Evolutionary conservation across 139 green algal species (phyloP).

Genomic region (Chlorella ohadii): DNA sequence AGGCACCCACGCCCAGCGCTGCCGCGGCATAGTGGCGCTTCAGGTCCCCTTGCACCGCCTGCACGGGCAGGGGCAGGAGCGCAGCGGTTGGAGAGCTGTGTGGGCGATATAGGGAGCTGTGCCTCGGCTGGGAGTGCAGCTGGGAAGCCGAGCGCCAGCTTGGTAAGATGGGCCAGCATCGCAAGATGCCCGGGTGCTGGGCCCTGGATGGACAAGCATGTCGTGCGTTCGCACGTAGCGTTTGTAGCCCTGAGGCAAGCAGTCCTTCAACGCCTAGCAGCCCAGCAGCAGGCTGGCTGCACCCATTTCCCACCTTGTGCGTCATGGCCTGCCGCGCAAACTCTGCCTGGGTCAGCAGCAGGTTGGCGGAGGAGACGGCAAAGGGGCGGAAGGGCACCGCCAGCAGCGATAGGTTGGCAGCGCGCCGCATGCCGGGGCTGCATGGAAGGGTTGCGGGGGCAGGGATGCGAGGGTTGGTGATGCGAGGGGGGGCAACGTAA

Average conservation of each 20-base stretch:
- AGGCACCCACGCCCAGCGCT: conserved; percentile 55
- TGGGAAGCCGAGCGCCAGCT: no score
- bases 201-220: no score
- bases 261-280: no score
- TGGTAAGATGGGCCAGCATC: no score
- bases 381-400: conserved; percentile 77
- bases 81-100: not conserved
- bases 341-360: conserved; percentile 56
- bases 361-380: conserved; percentile 40
- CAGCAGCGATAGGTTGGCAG: conserved; percentile 51
- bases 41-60: conserved; percentile 54
- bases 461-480: no score
- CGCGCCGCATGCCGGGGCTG: not conserved
- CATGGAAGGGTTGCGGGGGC: no score
- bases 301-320: conserved; percentile 2
- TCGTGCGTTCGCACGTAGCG: no score
- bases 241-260: no score
- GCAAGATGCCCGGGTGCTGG: no score
- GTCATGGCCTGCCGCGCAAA: conserved; percentile 25
- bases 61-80: not conserved
- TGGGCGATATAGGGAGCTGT: not conserved
- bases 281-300: no score
- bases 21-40: conserved; percentile 56
- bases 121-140: no score
- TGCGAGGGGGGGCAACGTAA: no score